These are phyloP conservation scores for Bretschneidera sinensis DNA, from an alignment of 345 rosid species.

Conservation along the genomic window DNA sequence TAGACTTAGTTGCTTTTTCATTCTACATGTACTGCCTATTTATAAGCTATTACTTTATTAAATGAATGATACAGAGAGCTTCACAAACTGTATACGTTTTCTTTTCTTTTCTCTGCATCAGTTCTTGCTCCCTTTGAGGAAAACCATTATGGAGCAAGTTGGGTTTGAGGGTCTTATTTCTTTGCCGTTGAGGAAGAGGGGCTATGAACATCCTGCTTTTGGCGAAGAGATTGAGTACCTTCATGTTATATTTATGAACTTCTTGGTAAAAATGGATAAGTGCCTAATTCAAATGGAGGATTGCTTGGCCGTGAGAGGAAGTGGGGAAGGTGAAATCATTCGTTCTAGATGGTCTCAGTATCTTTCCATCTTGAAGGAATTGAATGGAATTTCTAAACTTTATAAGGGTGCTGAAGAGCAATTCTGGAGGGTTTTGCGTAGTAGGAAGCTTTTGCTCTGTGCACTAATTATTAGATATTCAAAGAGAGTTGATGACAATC, in stretches of 20 bases:
- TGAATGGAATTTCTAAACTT: constrained; percentile 54
- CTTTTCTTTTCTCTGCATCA: too few relatives aligned
- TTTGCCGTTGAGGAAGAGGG: constrained; percentile 37
- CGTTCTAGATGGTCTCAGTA: constrained; percentile 47
- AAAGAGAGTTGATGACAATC: constrained; percentile 61
- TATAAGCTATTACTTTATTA: too few relatives aligned
- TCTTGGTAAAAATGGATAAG: constrained; percentile 45
- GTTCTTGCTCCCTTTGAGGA: constrained; percentile 49
- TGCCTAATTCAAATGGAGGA: constrained; percentile 51
- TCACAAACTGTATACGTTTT: too few relatives aligned
- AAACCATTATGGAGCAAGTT: constrained; percentile 30
- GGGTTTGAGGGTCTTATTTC: constrained; percentile 28
- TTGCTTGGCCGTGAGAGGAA: constrained; percentile 21
- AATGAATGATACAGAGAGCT: too few relatives aligned
- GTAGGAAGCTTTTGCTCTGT: constrained; percentile 44
- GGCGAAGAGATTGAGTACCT: constrained; percentile 45
- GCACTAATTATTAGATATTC: constrained; percentile 58
- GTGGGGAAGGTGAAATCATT: constrained; percentile 38
- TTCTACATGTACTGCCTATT: too few relatives aligned
- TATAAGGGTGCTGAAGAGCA: constrained; percentile 48
- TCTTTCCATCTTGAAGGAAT: constrained; percentile 69
- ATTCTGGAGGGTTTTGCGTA: constrained; percentile 42
- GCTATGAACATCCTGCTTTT: constrained; percentile 16
- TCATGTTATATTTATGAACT: constrained; percentile 32
- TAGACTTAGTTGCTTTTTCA: too few relatives aligned